phyloP scores from a whole-genome alignment of 495 filamentous ascomycete genomes.

The Lichenothelia convexa region DNA sequence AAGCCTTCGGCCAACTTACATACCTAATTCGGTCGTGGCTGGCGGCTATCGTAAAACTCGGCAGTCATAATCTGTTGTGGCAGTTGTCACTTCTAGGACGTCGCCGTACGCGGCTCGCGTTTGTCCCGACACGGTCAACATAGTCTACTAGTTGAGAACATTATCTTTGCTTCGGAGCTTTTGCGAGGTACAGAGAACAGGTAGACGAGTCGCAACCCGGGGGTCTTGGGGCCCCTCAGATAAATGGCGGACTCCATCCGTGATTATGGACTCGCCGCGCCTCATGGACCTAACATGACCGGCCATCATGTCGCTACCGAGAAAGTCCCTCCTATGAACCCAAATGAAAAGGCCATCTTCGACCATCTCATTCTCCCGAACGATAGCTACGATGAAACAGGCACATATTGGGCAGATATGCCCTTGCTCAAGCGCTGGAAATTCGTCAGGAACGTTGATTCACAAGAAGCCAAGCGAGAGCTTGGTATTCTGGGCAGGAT shows the following conservation, averaged over 20 bases:
- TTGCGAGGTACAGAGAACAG: too few relatives aligned
- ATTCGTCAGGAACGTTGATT: constrained; percentile 55
- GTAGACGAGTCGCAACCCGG: too few relatives aligned
- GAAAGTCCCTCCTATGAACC: constrained; percentile 26
- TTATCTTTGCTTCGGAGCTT: too few relatives aligned
- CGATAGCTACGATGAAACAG: constrained; percentile 62
- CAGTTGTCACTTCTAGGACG: too few relatives aligned
- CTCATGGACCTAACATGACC: constrained; percentile 22
- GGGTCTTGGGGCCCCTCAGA: too few relatives aligned
- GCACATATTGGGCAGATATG: constrained; percentile 80
- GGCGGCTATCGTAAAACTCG: too few relatives aligned
- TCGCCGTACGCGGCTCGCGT: too few relatives aligned
- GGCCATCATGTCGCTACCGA: constrained; percentile 16
- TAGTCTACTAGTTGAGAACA: too few relatives aligned
- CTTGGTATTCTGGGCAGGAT: constrained; percentile 48
- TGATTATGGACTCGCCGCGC: constrained; percentile 32
- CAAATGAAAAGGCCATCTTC: constrained; percentile 54
- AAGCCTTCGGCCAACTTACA: too few relatives aligned
- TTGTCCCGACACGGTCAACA: too few relatives aligned
- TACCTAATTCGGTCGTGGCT: too few relatives aligned
- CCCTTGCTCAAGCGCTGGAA: constrained; percentile 40
- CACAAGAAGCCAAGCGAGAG: constrained; percentile 44
- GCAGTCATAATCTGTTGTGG: too few relatives aligned
- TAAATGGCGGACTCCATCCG: constrained; percentile 13
- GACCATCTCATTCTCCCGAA: constrained; percentile 57